Evolutionary conservation across 2,329 filamentous ascomycete genomes (phyloP).

Genomic region (Neoascochyta sp.): DNA sequence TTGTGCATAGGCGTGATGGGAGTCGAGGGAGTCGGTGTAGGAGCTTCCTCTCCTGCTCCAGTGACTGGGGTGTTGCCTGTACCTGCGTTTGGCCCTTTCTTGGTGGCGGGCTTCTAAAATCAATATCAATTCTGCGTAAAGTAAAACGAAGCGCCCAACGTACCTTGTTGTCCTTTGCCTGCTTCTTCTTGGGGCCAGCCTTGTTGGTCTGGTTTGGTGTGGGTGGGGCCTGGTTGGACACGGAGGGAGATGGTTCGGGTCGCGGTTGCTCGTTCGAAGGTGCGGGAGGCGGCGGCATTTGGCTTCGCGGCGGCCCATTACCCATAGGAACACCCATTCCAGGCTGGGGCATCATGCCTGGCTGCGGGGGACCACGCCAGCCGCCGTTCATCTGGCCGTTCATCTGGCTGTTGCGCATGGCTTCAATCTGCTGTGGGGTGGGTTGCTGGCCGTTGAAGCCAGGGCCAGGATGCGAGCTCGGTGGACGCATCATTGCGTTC

Average conservation of each 20-base stretch:
- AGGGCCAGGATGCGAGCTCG: slow-evolving; percentile 47
- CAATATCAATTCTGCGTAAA: slow-evolving; percentile 35
- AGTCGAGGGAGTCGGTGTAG: slow-evolving; percentile 48
- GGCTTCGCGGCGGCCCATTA: slow-evolving; percentile 66
- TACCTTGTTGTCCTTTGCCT: slow-evolving; percentile 68
- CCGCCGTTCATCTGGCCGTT: slow-evolving; percentile 18
- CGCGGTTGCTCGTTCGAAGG: slow-evolving; percentile 40
- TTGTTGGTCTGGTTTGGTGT: slow-evolving; percentile 73
- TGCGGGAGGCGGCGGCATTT: slow-evolving; percentile 50
- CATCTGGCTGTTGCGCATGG: slow-evolving; percentile 33
- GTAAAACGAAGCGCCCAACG: slow-evolving; percentile 27
- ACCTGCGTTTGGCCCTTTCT: slow-evolving; percentile 37
- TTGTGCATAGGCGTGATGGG: slow-evolving; percentile 47
- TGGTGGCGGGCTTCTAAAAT: slow-evolving; percentile 41
- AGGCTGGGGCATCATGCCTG: slow-evolving; percentile 54
- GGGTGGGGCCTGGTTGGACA: slow-evolving; percentile 58
- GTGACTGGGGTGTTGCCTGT: slow-evolving; percentile 42
- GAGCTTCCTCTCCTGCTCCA: slow-evolving; percentile 44
- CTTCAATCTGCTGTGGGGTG: slow-evolving; percentile 56
- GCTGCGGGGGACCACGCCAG: slow-evolving; percentile 36
- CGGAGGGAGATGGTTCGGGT: slow-evolving; percentile 48
- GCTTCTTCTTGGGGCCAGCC: slow-evolving; percentile 73
- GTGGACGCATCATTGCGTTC: slow-evolving; percentile 54
- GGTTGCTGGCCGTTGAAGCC: slow-evolving; percentile 60
- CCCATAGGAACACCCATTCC: slow-evolving; percentile 50